Conservation (phyloP, 495 filamentous ascomycete genomes). For the Filosporella fistucella region DNA sequence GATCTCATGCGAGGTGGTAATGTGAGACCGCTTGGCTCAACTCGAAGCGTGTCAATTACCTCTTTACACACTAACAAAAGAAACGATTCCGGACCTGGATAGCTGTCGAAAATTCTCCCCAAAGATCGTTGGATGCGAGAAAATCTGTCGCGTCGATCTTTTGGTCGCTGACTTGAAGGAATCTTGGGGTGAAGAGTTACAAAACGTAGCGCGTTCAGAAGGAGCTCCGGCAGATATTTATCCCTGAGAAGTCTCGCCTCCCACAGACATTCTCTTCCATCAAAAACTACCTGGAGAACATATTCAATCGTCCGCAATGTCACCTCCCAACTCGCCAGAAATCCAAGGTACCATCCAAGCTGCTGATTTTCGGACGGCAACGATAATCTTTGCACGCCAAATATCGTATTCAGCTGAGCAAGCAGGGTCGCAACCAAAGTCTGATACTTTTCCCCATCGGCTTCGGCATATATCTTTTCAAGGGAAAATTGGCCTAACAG, state of each 20-base stretch:
- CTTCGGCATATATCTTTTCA: slow-evolving; percentile 31
- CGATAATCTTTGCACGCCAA: slow-evolving; percentile 31
- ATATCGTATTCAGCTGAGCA: slow-evolving; percentile 26
- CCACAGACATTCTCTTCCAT: slow-evolving; percentile 30
- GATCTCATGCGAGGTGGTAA: slow-evolving; percentile 26
- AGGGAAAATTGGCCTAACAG: slow-evolving; percentile 33
- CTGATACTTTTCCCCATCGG: slow-evolving; percentile 25
- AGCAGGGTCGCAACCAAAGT: slow-evolving; percentile 24
- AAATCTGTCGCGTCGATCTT: slow-evolving; percentile 31
- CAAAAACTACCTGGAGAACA: slow-evolving; percentile 27
- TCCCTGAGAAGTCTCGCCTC: slow-evolving; percentile 27
- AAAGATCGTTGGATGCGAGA: slow-evolving; percentile 28
- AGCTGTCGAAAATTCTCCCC: slow-evolving; percentile 31
- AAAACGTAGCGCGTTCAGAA: slow-evolving; percentile 31
- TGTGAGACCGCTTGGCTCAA: slow-evolving; percentile 27
- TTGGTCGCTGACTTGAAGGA: slow-evolving; percentile 21
- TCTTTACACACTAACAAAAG: slow-evolving; percentile 30
- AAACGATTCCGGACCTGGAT: slow-evolving; percentile 29
- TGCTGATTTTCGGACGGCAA: slow-evolving; percentile 28
- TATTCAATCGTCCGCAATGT: slow-evolving; percentile 31
- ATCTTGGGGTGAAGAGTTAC: slow-evolving; percentile 32
- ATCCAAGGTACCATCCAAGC: slow-evolving; percentile 30
- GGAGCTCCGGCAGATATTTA: slow-evolving; percentile 30
- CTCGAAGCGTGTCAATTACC: slow-evolving; percentile 25
- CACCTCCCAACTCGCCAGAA: slow-evolving; percentile 33